Conservation (phyloP, 768 basidiomycete genomes). For the Boletus sp. region DNA sequence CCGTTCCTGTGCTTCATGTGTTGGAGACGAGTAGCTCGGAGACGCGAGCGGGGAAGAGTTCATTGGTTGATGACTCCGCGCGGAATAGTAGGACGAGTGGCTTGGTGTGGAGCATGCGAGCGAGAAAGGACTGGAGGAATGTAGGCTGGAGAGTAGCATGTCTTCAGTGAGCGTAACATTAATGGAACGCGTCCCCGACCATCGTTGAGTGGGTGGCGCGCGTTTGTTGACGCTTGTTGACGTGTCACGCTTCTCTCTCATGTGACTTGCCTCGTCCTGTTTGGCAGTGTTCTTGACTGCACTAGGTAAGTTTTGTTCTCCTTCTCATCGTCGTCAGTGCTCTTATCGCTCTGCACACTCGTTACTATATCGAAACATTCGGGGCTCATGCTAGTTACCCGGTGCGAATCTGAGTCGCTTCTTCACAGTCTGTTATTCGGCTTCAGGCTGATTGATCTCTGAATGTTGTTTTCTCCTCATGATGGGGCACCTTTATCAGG, state of each 20-base stretch:
- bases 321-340: too few relatives aligned
- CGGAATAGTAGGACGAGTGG: conserved; percentile 29
- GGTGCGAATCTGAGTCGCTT: too few relatives aligned
- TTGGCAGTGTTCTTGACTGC: too few relatives aligned
- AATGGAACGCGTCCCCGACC: not conserved
- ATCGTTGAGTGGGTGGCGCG: conserved; percentile 16
- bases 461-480: too few relatives aligned
- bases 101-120: conserved; percentile 38
- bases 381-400: too few relatives aligned
- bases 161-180: not conserved
- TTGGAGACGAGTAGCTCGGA: conserved; percentile 45
- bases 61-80: conserved; percentile 34
- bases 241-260: conserved; percentile 17
- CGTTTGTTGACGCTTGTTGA: conserved; percentile 26
- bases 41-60: conserved; percentile 56
- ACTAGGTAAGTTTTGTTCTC: too few relatives aligned
- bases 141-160: conserved; percentile 20
- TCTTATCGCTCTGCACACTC: too few relatives aligned
- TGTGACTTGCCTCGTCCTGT: conserved; percentile 2
- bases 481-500: too few relatives aligned
- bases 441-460: too few relatives aligned
- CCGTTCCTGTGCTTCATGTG: conserved; percentile 43
- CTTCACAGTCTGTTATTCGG: too few relatives aligned
- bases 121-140: conserved; percentile 32
- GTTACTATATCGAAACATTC: too few relatives aligned